Percentiles rank a stretch among this genome's conserved stretches.
phyloP scores from a whole-genome alignment of 176 grass and related monocot genomes.

The Oryza rufipogon region DNA sequence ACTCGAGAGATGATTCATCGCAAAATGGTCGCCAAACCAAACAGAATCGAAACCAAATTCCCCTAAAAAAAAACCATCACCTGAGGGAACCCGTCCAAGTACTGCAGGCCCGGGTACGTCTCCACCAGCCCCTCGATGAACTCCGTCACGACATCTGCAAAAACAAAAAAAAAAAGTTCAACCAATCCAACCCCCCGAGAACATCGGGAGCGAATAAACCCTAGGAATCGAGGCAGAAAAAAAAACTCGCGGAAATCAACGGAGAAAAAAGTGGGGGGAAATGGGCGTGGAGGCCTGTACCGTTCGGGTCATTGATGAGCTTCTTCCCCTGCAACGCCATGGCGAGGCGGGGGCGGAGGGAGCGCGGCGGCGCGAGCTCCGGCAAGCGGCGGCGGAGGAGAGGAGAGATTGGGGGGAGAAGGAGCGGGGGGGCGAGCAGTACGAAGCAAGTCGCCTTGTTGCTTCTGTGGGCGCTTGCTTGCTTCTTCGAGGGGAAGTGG shows the following conservation, averaged over 20 bases:
- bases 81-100: slow-evolving; percentile 94
- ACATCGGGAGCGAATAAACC: slow-evolving; percentile 39
- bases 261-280: slow-evolving; percentile 19
- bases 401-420: slow-evolving; percentile 15
- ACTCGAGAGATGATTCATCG: slow-evolving; percentile 18
- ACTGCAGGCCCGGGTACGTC: slow-evolving; percentile 94
- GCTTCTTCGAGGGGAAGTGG: slow-evolving; percentile 33
- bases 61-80: slow-evolving; percentile 33
- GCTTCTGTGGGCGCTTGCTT: slow-evolving; percentile 49
- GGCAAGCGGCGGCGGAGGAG: slow-evolving; percentile 28
- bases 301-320: slow-evolving; percentile 85
- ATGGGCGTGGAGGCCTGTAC: slow-evolving; percentile 50
- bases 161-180: slow-evolving; percentile 11
- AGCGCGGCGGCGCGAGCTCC: background rate
- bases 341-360: background rate
- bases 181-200: slow-evolving; percentile 8
- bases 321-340: slow-evolving; percentile 96
- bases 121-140: slow-evolving; percentile 98
- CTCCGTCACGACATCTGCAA: slow-evolving; percentile 90
- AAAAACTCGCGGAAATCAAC: slow-evolving; percentile 17
- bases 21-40: background rate
- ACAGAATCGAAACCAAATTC: slow-evolving; percentile 26
- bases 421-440: slow-evolving; percentile 34
- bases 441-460: slow-evolving; percentile 31
- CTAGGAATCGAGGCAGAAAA: slow-evolving; percentile 26